Evolutionary conservation across 2,329 filamentous ascomycete genomes (phyloP), one percentile per base, ranked within the genome.

Genomic region (Penicillium paneum): DNA sequence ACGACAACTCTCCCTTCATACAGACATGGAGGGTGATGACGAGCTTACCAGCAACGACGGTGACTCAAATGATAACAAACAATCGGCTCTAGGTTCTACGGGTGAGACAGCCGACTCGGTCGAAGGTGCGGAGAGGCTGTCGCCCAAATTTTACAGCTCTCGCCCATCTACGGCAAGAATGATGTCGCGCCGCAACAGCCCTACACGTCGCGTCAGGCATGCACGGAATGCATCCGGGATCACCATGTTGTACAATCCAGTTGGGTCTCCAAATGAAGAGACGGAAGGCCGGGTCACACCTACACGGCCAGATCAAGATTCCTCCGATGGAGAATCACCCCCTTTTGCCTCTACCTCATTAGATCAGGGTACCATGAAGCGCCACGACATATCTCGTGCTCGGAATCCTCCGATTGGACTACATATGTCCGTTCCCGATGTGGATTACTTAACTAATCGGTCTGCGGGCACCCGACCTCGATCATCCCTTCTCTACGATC

Each of bases 21-120:
- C 89, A 0, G 90, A 94, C 65, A 90, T 87, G 7, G 91, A 96
- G 67, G 90, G 91, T 0, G 92, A 97, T 65, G 92, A 96, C 64
- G 92, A 97, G 71, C 78, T 92, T n/a, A 82, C 89, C 12, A 92
- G 89, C 3, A 89, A 91, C 52, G 89, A 92, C 53, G 84, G 86
- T 31, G 78, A 80, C 29, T 71, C 60, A 12, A 54, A 49, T 10
- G 64, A 65, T 11, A 65, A 61, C n/a, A 66, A 63, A 17, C 50
- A 53, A 10, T 66, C 64, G 0, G 60, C 53, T n/a, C 60, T 55
- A 35, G 57, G 54, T 8, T 64, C 64, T 15, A 47, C 55, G 8
- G 56, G 49, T 6, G 55, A 67, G 35, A 57, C 42, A 2, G 54
- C 50, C 2, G 52, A 59, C 15, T 56, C 45, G 1, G 50, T 52